These are phyloP conservation scores for Aquanectria penicillioides DNA, from an alignment of 2,329 filamentous ascomycete species.

Conservation along the genomic window DNA sequence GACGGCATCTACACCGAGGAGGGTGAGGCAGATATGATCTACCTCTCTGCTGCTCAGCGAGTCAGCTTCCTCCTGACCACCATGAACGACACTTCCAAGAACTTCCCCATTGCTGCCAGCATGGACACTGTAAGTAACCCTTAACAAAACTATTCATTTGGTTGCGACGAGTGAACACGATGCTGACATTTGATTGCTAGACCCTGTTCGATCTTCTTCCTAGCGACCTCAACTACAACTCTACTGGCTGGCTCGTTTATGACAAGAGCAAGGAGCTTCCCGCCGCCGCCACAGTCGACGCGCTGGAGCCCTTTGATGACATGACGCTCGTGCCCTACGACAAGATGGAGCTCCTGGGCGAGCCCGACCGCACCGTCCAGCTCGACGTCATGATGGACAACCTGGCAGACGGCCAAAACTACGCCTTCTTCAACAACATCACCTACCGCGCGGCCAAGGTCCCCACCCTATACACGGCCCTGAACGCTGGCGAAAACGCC, in stretches of 20 bases:
- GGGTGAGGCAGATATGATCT: constrained; percentile 69
- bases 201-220: constrained; percentile 76
- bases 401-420: constrained; percentile 67
- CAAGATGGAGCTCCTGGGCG: constrained; percentile 66
- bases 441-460: constrained; percentile 81
- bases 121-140: constrained; percentile 71
- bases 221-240: constrained; percentile 72
- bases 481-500: constrained; percentile 69
- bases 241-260: constrained; percentile 72
- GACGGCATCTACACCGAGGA: constrained; percentile 76
- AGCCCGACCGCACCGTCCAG: constrained; percentile 71
- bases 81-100: constrained; percentile 67
- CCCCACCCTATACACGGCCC: constrained; percentile 80
- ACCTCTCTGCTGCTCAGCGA: constrained; percentile 74
- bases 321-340: constrained; percentile 77
- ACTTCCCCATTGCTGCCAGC: constrained; percentile 74
- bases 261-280: constrained; percentile 58
- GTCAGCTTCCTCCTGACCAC: constrained; percentile 71
- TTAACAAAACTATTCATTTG: neutral
- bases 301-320: constrained; percentile 79
- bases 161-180: neutral
- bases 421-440: constrained; percentile 79
- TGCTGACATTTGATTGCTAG: constrained; percentile 47
- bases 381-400: constrained; percentile 73
- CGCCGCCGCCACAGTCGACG: constrained; percentile 64